These are phyloP conservation scores for Nakazawaea wickerhamii DNA, from an alignment of 805 yeast species.

Conservation along the genomic window DNA sequence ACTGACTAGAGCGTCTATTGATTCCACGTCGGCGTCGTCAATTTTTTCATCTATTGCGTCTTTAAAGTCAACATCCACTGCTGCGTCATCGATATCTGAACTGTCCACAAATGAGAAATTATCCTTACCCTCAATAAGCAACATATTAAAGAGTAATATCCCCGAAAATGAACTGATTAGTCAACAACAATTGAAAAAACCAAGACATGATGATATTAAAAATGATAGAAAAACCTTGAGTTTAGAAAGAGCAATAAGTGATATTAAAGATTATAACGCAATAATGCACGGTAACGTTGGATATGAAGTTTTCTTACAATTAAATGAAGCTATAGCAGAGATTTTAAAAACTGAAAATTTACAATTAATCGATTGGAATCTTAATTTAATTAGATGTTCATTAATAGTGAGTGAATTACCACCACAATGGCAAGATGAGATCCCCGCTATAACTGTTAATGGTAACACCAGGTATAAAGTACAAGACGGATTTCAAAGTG, in stretches of 20 bases:
- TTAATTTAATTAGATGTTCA: conserved; percentile 44
- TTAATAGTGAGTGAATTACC: conserved; percentile 29
- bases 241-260: conserved; percentile 17
- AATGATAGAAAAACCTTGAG: conserved; percentile 6
- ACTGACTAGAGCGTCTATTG: conserved; percentile 8
- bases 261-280: conserved; percentile 15
- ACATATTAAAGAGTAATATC: conserved; percentile 5
- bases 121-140: conserved; percentile 11
- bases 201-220: conserved; percentile 6
- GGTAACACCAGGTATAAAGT: conserved; percentile 17
- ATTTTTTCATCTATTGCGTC: conserved; percentile 7
- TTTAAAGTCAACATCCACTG: conserved; percentile 3
- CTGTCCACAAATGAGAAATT: not conserved
- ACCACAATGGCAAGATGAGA: conserved; percentile 2
- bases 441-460: conserved; percentile 11
- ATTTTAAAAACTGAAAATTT: conserved; percentile 6
- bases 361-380: conserved; percentile 43
- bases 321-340: conserved; percentile 17
- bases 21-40: conserved; percentile 3
- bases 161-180: not conserved
- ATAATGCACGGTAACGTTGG: conserved; percentile 18
- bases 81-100: not conserved
- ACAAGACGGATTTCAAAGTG: conserved; percentile 18
- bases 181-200: conserved; percentile 10
- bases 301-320: conserved; percentile 20